phyloP scores from a whole-genome alignment of 2,329 filamentous ascomycete species.

The Rhynchosporium graminicola region DNA sequence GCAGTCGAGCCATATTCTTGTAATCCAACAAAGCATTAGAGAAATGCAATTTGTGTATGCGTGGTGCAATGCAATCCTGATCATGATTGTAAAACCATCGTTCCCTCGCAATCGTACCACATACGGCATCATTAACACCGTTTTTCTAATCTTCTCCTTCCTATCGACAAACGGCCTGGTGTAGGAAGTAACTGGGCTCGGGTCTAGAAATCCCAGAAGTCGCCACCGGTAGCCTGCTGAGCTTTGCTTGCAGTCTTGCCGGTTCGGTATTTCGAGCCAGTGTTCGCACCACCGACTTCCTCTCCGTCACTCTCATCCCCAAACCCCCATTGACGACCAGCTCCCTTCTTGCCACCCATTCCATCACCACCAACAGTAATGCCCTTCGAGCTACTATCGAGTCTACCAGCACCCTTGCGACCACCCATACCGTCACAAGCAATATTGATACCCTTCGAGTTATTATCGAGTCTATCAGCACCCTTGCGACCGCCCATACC shows the following conservation, averaged over 20 bases:
- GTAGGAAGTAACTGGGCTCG: not conserved
- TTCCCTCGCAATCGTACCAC: conserved; percentile 20
- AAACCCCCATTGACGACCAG: conserved; percentile 53
- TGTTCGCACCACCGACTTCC: conserved; percentile 34
- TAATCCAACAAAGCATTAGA: not conserved
- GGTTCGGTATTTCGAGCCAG: conserved; percentile 33
- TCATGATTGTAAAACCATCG: conserved; percentile 21
- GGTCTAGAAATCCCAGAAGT: conserved; percentile 43
- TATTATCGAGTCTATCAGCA: conserved; percentile 50
- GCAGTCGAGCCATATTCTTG: conserved; percentile 5
- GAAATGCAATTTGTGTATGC: conserved; percentile 13
- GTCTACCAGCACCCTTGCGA: conserved; percentile 45
- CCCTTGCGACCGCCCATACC: conserved; percentile 46
- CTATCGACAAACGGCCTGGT: not conserved
- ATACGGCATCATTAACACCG: conserved; percentile 28
- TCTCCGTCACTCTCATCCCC: conserved; percentile 53
- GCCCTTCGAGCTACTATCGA: conserved; percentile 43
- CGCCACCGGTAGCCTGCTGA: conserved; percentile 39
- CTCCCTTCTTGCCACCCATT: conserved; percentile 37
- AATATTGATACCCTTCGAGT: conserved; percentile 36
- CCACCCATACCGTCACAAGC: conserved; percentile 37
- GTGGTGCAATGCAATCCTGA: conserved; percentile 17
- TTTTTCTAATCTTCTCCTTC: conserved; percentile 8
- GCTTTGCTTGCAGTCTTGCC: conserved; percentile 34
- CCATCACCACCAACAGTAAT: conserved; percentile 40